Evolutionary conservation across 139 green algal species (phyloP).

Genomic region (Asterochloris sp.): DNA sequence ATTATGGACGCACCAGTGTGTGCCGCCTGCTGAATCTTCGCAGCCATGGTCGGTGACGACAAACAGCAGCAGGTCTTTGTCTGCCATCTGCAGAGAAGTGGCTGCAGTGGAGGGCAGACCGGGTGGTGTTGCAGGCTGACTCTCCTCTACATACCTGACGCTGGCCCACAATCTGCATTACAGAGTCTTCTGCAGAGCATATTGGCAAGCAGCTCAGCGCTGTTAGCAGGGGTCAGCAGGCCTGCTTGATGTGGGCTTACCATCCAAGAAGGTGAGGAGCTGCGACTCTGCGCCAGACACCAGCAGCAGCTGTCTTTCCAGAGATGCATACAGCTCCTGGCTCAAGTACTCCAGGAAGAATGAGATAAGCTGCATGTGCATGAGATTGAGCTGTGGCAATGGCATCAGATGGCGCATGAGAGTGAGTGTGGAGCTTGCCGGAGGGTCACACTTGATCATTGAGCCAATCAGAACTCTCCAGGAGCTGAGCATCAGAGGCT

Average conservation of each 20-base stretch:
- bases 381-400: neutral
- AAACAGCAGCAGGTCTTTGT: slow-evolving; percentile 44
- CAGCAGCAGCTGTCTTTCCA: neutral
- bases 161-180: neutral
- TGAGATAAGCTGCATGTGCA: slow-evolving; percentile 39
- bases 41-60: slow-evolving; percentile 71
- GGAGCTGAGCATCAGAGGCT: slow-evolving; percentile 37
- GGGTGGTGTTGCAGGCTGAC: neutral
- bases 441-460: slow-evolving; percentile 59
- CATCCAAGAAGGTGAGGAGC: neutral
- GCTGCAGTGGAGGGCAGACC: neutral
- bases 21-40: slow-evolving; percentile 38
- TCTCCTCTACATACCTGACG: neutral
- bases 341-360: slow-evolving; percentile 69
- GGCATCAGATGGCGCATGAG: neutral
- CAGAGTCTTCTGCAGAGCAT: neutral
- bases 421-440: neutral
- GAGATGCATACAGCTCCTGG: slow-evolving; percentile 13
- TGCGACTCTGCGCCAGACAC: slow-evolving; percentile 2
- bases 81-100: neutral
- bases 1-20: slow-evolving; percentile 44
- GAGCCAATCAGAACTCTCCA: slow-evolving; percentile 49
- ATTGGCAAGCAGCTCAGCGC: neutral
- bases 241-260: neutral
- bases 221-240: neutral